Base-by-base conservation (phyloP, 768 basidiomycete species). In the Coprinopsis cinerea region DNA sequence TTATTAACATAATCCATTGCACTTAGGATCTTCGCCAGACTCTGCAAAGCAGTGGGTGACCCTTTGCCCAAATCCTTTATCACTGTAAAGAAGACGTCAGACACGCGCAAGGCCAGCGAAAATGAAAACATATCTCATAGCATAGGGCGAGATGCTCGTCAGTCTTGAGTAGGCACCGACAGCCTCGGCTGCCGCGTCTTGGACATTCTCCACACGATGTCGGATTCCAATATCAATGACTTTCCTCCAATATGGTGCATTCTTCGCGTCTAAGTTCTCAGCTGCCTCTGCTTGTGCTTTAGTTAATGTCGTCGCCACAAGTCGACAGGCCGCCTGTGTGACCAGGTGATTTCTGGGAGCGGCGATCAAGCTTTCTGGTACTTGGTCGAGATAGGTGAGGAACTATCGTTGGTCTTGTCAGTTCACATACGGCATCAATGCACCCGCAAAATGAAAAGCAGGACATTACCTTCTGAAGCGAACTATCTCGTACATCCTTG, bases 111-210 rank as follows among this genome's bases (percentile, higher is more conserved):
- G 36, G 17, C 10, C 6, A 47, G 24, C 47, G 15, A 48, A 42
- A 37, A 39, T 28, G 47, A 53, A 28, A 40, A 82, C 92, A 76
- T 67, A 95, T 92, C 85, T 92, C 58, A 73, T 64, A 34, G 93
- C 72, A 50, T 81, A 73, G 18, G 59, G 57, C 2, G 81, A 77
- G 57, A 82, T 86, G 57, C 92, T 83, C 25, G 74, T 70, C 1
- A 90, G 72, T 48, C 70, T 70, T 63, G 90, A 93, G 50, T 89
- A 67, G n/a, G 75, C 64, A 2, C 77, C 75, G 70, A 91, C 76
- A 4, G 88, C 85, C 22, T 61, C 64, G 11, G 91, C 85, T 27
- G 85, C 89, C 6, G 84, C 81, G 56, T 88, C 82, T 65, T 94
- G 94, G 2, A 88, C 88, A 14, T 65, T 59, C 1, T 62, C 57